These are phyloP conservation scores for Pythium apleroticum DNA, from an alignment of 352 stramenopile species.

Conservation along the genomic window DNA sequence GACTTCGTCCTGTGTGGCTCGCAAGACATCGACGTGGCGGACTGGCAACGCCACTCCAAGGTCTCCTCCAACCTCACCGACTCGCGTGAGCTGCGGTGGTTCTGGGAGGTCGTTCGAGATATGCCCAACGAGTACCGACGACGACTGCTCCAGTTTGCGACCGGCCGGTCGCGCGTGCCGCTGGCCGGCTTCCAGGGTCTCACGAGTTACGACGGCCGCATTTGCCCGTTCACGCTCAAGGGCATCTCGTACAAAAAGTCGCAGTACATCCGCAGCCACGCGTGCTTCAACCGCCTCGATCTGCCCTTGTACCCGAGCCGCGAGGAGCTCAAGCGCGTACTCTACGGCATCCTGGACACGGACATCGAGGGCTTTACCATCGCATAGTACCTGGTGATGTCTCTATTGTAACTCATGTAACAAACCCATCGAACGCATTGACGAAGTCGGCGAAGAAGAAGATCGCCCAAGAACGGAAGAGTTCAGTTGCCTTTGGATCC, in stretches of 20 bases:
- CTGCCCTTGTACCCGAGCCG: slow-evolving; percentile 25
- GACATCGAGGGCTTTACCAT: slow-evolving; percentile 32
- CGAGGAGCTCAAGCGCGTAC: slow-evolving; percentile 19
- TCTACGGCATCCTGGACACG: slow-evolving; percentile 28
- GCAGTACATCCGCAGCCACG: slow-evolving; percentile 29
- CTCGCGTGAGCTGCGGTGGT: slow-evolving; percentile 73
- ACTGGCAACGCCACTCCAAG: slow-evolving; percentile 92
- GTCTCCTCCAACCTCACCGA: slow-evolving; percentile 46
- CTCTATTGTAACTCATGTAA: not conserved
- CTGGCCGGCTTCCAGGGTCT: slow-evolving; percentile 72
- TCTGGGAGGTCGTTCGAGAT: slow-evolving; percentile 95
- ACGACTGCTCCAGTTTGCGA: slow-evolving; percentile 80
- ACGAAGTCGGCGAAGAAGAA: not conserved
- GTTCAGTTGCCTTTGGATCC: not conserved
- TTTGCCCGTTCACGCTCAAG: slow-evolving; percentile 79
- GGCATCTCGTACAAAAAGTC: slow-evolving; percentile 25
- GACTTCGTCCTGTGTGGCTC: slow-evolving; percentile 96
- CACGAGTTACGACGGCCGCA: slow-evolving; percentile 75
- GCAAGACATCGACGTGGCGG: slow-evolving; percentile 93
- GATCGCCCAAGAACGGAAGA: not conserved
- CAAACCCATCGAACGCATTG: slow-evolving; percentile 1
- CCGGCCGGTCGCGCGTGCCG: slow-evolving; percentile 74
- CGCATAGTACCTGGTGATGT: slow-evolving; percentile 3
- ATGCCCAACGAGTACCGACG: slow-evolving; percentile 80
- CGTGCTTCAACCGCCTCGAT: slow-evolving; percentile 31